Base-by-base conservation (phyloP, 2,329 filamentous ascomycete genomes). In the Biscogniauxia mediterranea region DNA sequence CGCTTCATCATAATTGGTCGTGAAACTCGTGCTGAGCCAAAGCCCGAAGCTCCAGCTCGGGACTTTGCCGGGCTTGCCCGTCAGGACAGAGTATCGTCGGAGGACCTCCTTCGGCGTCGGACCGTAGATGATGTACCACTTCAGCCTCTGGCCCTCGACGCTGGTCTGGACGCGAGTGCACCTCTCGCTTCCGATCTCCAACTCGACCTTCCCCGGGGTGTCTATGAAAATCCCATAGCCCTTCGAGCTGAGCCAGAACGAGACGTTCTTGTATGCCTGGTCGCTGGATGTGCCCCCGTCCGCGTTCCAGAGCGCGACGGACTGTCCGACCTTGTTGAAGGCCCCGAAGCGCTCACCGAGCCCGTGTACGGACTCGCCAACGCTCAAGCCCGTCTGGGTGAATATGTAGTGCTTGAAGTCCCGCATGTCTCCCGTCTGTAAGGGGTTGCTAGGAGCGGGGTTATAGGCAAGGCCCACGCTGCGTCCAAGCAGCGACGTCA, bases 201-300 rank as follows among this genome's bases (percentile, higher is more conserved):
- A 78, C 60, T 90, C 89, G 5, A 92, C 85, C 53, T 82, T 83
- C 21, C 89, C 89, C 0, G 89, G 81, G 5, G 86, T 85, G 70
- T 92, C 89, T 61, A 93, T 85, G 71, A 93, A 92, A 32, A 93
- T 80, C 20, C 90, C 90, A 71, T 93, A 93, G 0, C 90, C 90
- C n/a, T 83, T 81, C 13, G 85, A 90, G 70, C 85, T 89, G 66
- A 90, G 77, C 82, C 85, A 90, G 73, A 90, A 89, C 0, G 85
- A 84, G 2, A 90, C 76, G 70, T 90, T 91, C 77, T 90, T 91
- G 76, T 91, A 91, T 0, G 87, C 87, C 71, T 90, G 88, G 59
- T 90, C 87, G 65, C 84, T 87, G 0, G 84, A 87, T 0, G 88
- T 90, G 9, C 88, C 88, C 5, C 85, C 85, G 66, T 87, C 85